Base-by-base conservation (phyloP, 441 rosid species). In the Adansonia madagascariensis region DNA sequence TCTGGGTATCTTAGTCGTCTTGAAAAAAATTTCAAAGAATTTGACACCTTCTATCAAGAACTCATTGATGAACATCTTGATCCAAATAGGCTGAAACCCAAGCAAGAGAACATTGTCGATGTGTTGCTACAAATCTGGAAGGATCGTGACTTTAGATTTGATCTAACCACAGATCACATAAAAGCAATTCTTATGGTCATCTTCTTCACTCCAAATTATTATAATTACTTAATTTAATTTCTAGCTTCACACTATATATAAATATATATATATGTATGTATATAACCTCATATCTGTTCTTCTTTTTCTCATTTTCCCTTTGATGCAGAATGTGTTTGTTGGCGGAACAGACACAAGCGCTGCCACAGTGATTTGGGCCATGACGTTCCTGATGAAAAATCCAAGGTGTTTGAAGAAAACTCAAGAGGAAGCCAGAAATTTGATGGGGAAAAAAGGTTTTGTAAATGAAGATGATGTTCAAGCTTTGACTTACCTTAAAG, bases 401-500 rank as follows among this genome's bases (percentile, higher is more conserved):
- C 71, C 68, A 0, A 9, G 39, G 43, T 47, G 20, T 43, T 59
- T 79, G 79, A 75, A 46, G 61, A 79, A 62, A 66, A 75, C 18
- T 71, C 82, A 79, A 39, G 77, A 35, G 11, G 82, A 79, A 70
- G 20, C 77, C 4, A 65, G 81, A 77, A 41, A 67, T 0, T 56
- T 69, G n/a, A 15, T 56, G 1, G 71, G 65, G 47, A 77, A 82
- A 10, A 80, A 39, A 68, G 84, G 82, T 0, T 81, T 81, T 50
- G 61, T 85, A 71, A 60, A 61, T 15, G 91, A 89, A 82, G 88
- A 81, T 35, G 88, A 89, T 50, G 47, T 84, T 60, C 74, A 68
- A 27, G 53, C 1, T 8, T 12, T 76, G 4, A 69, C 78, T 1
- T 83, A 78, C 74, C 84, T 83, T 18, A 78, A 62, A 76, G 72